Conservation (phyloP, 208 protist genomes). For the Acanthamoeba triangularis region DNA sequence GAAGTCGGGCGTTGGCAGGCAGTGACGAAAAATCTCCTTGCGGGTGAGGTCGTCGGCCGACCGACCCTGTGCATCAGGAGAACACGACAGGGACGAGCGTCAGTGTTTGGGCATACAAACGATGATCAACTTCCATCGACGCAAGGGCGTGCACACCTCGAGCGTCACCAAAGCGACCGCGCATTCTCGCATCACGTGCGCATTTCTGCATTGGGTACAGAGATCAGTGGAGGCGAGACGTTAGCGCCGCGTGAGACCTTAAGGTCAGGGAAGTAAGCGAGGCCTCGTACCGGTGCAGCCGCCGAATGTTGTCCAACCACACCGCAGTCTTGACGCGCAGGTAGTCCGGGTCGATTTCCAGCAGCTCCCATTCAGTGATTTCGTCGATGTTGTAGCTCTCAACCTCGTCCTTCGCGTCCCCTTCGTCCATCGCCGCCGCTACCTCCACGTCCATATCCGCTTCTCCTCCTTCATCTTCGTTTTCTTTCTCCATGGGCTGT, state of each 20-base stretch:
- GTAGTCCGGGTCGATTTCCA: background rate
- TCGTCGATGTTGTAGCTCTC: background rate
- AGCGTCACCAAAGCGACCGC: background rate
- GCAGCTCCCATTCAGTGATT: conserved; percentile 10
- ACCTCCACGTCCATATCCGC: background rate
- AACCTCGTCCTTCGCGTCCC: background rate
- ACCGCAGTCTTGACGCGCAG: background rate
- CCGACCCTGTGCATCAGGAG: background rate
- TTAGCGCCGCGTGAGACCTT: background rate
- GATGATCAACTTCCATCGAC: no score
- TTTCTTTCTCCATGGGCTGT: background rate
- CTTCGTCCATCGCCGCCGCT: no score
- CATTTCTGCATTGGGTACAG: background rate
- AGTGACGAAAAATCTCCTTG: background rate
- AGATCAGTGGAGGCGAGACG: background rate
- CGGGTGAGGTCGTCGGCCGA: background rate
- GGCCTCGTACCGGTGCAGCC: background rate
- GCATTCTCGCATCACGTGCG: background rate
- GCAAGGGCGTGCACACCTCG: background rate
- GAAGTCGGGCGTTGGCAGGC: background rate
- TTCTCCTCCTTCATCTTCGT: background rate
- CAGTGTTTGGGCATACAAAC: no score
- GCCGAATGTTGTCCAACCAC: conserved; percentile 9
- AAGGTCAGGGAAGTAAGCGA: background rate
- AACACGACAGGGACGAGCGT: background rate